A percentile compares a stretch with the other conserved stretches of the same genome.
phyloP scores from a whole-genome alignment of 2,329 filamentous ascomycete genomes.

The Leptographium radiaticola region DNA sequence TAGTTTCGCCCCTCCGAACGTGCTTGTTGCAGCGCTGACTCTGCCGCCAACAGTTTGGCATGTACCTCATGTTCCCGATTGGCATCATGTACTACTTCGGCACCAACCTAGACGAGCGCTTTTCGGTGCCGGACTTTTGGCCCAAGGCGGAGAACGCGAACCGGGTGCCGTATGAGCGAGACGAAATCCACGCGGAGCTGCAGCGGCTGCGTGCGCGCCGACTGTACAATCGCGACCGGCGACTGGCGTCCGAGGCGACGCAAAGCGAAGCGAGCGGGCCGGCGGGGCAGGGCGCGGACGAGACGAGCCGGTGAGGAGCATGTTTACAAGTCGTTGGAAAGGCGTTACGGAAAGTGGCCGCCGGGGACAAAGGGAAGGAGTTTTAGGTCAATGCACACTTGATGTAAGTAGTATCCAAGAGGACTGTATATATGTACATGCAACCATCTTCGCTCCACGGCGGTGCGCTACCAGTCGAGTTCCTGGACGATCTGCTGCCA shows the following conservation, averaged over 20 bases:
- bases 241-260: conserved; percentile 25
- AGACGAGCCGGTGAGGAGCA: not conserved
- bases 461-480: conserved; percentile 26
- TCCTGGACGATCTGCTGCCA: conserved; percentile 42
- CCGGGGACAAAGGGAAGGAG: not conserved
- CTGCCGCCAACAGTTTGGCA: conserved; percentile 58
- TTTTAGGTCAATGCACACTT: not conserved
- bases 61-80: conserved; percentile 98
- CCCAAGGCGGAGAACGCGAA: conserved; percentile 68
- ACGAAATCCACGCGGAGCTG: conserved; percentile 75
- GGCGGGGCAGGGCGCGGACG: conserved; percentile 1
- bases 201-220: conserved; percentile 51
- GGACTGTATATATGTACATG: conserved; percentile 6
- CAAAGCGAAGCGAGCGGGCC: conserved; percentile 12
- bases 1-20: not conserved
- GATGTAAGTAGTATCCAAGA: not conserved
- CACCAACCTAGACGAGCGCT: conserved; percentile 89
- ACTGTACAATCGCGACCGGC: conserved; percentile 66
- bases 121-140: conserved; percentile 87
- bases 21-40: not conserved
- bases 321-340: not conserved
- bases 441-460: not conserved
- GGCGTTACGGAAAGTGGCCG: not conserved
- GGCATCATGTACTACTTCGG: conserved; percentile 99
- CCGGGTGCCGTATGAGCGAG: conserved; percentile 60